Conservation (phyloP, 192 early-diverging fungal species). For the Linnemannia zychae region DNA sequence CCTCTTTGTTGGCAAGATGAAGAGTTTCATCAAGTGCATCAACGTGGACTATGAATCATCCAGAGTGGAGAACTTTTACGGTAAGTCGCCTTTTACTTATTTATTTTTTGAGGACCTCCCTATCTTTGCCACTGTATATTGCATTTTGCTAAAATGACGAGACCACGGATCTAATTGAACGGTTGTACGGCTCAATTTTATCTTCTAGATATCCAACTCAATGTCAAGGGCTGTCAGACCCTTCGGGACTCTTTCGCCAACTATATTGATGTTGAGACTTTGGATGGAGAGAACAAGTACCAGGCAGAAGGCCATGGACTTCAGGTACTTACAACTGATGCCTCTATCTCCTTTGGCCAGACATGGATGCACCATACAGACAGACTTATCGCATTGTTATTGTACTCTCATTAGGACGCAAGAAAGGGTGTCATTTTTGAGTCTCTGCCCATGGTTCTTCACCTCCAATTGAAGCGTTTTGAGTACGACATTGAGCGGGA, state of each 20-base stretch:
- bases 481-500: conserved; percentile 96
- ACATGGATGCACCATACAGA: not conserved
- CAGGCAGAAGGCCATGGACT: conserved; percentile 93
- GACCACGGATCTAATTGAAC: not conserved
- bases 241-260: conserved; percentile 92
- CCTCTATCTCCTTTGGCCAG: not conserved
- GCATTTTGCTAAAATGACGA: not conserved
- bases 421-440: conserved; percentile 97
- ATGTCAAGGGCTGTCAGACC: conserved; percentile 94
- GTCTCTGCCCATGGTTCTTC: conserved; percentile 92
- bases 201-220: conserved; percentile 91
- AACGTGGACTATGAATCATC: conserved; percentile 96
- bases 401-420: conserved; percentile 70
- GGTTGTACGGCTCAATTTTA: not conserved
- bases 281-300: conserved; percentile 98
- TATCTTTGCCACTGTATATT: not conserved
- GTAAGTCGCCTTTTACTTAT: conserved; percentile 44
- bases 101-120: not conserved
- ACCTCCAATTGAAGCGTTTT: conserved; percentile 97
- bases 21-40: conserved; percentile 96
- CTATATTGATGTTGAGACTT: conserved; percentile 90
- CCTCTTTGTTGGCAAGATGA: conserved; percentile 98
- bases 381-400: not conserved
- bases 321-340: conserved; percentile 57
- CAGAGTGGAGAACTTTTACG: conserved; percentile 95